These are phyloP conservation scores for Podaxis sp. DNA, from an alignment of 768 basidiomycete species.

Conservation along the genomic window DNA sequence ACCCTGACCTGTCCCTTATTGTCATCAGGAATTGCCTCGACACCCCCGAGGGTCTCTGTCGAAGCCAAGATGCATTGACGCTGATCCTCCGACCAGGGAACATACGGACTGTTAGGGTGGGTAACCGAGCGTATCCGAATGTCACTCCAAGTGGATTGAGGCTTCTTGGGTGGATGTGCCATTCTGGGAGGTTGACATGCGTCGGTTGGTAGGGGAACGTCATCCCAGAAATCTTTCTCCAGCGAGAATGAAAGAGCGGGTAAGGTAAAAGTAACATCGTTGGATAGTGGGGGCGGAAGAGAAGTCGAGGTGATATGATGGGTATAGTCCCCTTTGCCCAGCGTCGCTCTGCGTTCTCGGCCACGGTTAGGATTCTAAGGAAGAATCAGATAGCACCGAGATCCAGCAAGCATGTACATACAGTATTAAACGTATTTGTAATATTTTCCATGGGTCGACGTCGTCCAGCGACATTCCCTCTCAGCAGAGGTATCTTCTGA, in stretches of 20 bases:
- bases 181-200: neutral
- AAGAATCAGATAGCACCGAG: neutral
- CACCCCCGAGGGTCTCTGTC: neutral
- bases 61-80: constrained; percentile 44
- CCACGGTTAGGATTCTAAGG: neutral
- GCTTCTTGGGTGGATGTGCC: neutral
- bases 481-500: neutral
- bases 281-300: neutral
- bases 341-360: neutral
- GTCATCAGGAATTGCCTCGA: neutral
- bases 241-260: neutral
- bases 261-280: neutral
- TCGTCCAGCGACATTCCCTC: neutral
- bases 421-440: neutral
- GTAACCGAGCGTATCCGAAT: constrained; percentile 9
- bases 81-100: constrained; percentile 45
- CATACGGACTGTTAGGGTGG: constrained; percentile 57
- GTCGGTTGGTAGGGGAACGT: neutral
- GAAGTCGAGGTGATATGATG: neutral
- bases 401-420: neutral
- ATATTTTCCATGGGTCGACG: neutral
- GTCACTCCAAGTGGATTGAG: neutral
- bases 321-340: neutral
- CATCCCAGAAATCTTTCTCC: neutral
- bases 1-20: constrained; percentile 1